Conservation (phyloP, 805 yeast genomes). For the Metschnikowia amazonensis region DNA sequence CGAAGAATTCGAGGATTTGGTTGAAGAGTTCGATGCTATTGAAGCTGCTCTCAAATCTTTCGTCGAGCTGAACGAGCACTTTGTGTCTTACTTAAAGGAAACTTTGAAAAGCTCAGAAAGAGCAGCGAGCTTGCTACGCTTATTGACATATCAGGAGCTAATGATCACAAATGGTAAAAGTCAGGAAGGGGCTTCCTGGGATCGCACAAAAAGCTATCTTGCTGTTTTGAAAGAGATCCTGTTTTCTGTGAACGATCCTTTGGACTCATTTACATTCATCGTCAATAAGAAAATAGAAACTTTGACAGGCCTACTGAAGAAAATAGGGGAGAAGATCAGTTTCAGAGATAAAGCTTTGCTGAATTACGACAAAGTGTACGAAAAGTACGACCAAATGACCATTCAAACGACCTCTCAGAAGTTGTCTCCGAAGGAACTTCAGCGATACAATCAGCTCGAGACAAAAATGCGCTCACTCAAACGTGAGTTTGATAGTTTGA, state of each 20-base stretch:
- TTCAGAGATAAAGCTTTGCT: conserved; percentile 32
- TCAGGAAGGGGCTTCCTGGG: conserved; percentile 19
- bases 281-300: conserved; percentile 16
- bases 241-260: conserved; percentile 11
- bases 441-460: conserved; percentile 22
- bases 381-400: conserved; percentile 24
- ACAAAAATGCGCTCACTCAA: conserved; percentile 24
- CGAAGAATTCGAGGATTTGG: conserved; percentile 33
- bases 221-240: conserved; percentile 17
- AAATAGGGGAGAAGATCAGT: conserved; percentile 26
- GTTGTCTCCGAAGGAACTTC: conserved; percentile 29
- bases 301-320: conserved; percentile 17
- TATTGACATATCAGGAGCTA: conserved; percentile 7
- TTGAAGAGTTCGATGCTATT: conserved; percentile 19
- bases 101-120: conserved; percentile 18
- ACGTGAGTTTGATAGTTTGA: conserved; percentile 31
- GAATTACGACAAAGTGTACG: conserved; percentile 35
- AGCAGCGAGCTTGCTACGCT: conserved; percentile 23
- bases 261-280: conserved; percentile 6
- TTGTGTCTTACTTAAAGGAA: conserved; percentile 9
- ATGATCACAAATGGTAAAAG: background rate
- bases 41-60: conserved; percentile 11
- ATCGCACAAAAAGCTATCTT: conserved; percentile 17
- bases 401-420: conserved; percentile 36
- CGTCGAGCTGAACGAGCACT: conserved; percentile 8